Percentiles rank a stretch among this genome's conserved stretches.
These are phyloP conservation scores for Apiotrichum porosum DNA, from an alignment of 1,284 basidiomycete genomes.

Conservation along the genomic window DNA sequence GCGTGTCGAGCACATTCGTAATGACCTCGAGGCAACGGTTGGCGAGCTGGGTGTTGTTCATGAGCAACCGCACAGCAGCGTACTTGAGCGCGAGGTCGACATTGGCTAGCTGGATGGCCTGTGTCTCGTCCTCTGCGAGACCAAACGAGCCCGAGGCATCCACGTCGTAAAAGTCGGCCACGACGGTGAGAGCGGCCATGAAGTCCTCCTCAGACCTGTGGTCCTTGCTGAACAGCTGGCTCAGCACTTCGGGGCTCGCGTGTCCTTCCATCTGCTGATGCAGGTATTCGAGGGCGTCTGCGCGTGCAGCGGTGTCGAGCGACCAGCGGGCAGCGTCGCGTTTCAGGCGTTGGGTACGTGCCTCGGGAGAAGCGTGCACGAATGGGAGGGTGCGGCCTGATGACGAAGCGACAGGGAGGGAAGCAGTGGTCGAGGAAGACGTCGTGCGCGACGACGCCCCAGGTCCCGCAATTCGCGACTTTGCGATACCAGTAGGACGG, in stretches of 20 bases:
- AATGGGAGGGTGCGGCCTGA: slow-evolving; percentile 53
- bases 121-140: slow-evolving; percentile 55
- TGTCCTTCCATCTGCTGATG: slow-evolving; percentile 88
- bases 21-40: slow-evolving; percentile 86
- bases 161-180: slow-evolving; percentile 69
- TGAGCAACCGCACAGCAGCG: slow-evolving; percentile 80
- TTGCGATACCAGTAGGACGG: slow-evolving; percentile 25
- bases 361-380: slow-evolving; percentile 63
- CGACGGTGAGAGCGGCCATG: slow-evolving; percentile 66
- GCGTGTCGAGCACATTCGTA: slow-evolving; percentile 69
- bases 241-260: slow-evolving; percentile 68
- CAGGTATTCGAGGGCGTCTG: slow-evolving; percentile 79
- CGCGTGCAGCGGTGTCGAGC: slow-evolving; percentile 62
- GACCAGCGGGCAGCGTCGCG: slow-evolving; percentile 80
- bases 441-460: background rate
- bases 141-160: slow-evolving; percentile 61
- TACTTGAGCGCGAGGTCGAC: slow-evolving; percentile 93
- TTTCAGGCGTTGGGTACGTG: slow-evolving; percentile 66
- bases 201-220: slow-evolving; percentile 94
- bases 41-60: slow-evolving; percentile 87
- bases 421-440: slow-evolving; percentile 18
- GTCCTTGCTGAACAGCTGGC: slow-evolving; percentile 86
- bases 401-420: slow-evolving; percentile 10
- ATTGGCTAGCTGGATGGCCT: slow-evolving; percentile 76
- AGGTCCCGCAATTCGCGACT: slow-evolving; percentile 18